A percentile compares a stretch with the other conserved stretches of the same genome.
phyloP scores from a whole-genome alignment of 352 stramenopile genomes.

The Globisporangium lucens region DNA sequence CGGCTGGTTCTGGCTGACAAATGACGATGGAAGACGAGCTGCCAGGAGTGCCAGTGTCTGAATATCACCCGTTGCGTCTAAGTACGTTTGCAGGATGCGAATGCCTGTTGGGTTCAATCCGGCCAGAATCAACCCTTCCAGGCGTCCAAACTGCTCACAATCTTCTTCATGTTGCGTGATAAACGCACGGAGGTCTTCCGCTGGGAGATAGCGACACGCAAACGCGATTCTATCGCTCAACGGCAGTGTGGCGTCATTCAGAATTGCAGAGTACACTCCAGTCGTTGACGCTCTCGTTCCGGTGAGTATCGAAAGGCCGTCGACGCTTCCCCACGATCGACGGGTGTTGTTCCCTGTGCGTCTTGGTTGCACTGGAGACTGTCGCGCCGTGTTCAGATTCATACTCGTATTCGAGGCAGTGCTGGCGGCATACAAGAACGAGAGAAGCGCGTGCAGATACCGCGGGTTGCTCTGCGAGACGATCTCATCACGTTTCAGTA shows the following conservation, averaged over 20 bases:
- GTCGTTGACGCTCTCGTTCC: constrained; percentile 18
- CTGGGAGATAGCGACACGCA: constrained; percentile 87
- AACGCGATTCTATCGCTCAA: constrained; percentile 91
- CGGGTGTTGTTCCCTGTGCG: constrained; percentile 31
- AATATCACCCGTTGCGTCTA: constrained; percentile 89
- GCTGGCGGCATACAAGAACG: constrained; percentile 62
- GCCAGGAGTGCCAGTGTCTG: constrained; percentile 89
- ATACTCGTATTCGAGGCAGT: constrained; percentile 25
- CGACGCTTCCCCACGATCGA: constrained; percentile 61
- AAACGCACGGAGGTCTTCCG: constrained; percentile 81
- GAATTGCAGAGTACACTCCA: constrained; percentile 66
- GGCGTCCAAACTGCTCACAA: constrained; percentile 75
- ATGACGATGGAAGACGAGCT: constrained; percentile 52
- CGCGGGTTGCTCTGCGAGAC: constrained; percentile 51
- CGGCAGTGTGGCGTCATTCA: constrained; percentile 83
- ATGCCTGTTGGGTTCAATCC: constrained; percentile 83
- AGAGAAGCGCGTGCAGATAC: constrained; percentile 81
- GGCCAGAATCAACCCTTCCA: constrained; percentile 91
- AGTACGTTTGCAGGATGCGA: constrained; percentile 87
- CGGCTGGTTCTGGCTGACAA: constrained; percentile 54
- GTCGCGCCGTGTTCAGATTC: constrained; percentile 22
- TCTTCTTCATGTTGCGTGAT: constrained; percentile 74
- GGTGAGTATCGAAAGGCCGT: constrained; percentile 41
- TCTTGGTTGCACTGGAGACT: constrained; percentile 26
- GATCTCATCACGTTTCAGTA: constrained; percentile 76